These are phyloP conservation scores for Dryas drummondii DNA, from an alignment of 306 rosid species.

Conservation along the genomic window DNA sequence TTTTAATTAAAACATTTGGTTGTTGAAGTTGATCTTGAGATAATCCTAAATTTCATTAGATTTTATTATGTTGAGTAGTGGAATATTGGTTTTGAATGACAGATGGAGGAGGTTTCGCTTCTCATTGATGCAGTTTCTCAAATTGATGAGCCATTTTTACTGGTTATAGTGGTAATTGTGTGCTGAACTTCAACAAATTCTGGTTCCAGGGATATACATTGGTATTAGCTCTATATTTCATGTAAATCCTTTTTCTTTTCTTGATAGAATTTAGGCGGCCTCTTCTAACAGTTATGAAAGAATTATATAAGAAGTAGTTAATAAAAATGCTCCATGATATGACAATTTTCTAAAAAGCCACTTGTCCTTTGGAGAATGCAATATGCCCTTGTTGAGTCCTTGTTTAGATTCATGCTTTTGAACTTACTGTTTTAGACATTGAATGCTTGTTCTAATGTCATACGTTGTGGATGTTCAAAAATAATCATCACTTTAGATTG, in stretches of 20 bases:
- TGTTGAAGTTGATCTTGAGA: slow-evolving; percentile 49
- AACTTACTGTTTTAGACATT: slow-evolving; percentile 5
- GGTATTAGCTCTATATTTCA: slow-evolving; percentile 99
- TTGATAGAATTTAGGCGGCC: slow-evolving; percentile 25
- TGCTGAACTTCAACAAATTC: slow-evolving; percentile 98
- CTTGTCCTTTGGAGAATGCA: background rate
- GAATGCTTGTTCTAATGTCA: background rate
- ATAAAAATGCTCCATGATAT: slow-evolving; percentile 15
- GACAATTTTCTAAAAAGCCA: background rate
- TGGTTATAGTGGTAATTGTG: slow-evolving; percentile 99
- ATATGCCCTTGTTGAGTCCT: background rate
- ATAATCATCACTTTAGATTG: slow-evolving; percentile 16
- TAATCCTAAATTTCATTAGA: slow-evolving; percentile 25
- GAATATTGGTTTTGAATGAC: slow-evolving; percentile 48
- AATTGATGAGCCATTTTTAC: slow-evolving; percentile 94
- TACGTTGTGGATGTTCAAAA: background rate
- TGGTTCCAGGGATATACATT: slow-evolving; percentile 95
- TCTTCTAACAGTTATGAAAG: slow-evolving; percentile 18
- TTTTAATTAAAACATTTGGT: slow-evolving; percentile 75
- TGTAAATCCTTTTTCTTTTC: slow-evolving; percentile 42
- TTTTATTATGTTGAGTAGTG: slow-evolving; percentile 35
- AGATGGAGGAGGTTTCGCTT: slow-evolving; percentile 99
- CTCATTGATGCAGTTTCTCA: slow-evolving; percentile 85
- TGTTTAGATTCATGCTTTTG: slow-evolving; percentile 3
- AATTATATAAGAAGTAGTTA: slow-evolving; percentile 26